Conservation (phyloP, 306 rosid genomes). For the Dryas drummondii region DNA sequence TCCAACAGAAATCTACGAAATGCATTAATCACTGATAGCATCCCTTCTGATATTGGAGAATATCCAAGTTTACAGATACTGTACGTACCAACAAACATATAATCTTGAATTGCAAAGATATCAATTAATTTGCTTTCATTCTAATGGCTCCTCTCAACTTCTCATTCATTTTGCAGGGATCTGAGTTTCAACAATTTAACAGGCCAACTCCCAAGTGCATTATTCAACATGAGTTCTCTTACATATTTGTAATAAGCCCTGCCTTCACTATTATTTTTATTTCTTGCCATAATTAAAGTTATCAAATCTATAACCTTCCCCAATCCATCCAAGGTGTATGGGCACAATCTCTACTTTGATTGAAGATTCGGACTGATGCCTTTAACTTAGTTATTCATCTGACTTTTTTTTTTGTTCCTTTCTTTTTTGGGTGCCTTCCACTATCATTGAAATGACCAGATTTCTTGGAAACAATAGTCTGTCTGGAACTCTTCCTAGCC, state of each 20-base stretch:
- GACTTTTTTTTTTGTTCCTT: neutral
- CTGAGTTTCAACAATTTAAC: conserved; percentile 33
- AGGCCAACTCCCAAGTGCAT: conserved; percentile 28
- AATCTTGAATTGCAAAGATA: neutral
- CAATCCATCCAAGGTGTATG: neutral
- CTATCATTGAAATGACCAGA: conserved; percentile 9
- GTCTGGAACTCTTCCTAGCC: conserved; percentile 28
- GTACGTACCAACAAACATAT: conserved; percentile 6
- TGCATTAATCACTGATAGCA: conserved; percentile 24
- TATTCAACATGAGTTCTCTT: conserved; percentile 24
- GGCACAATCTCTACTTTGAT: too few relatives aligned
- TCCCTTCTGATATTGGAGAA: conserved; percentile 30
- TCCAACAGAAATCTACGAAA: conserved; percentile 27
- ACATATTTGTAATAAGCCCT: conserved; percentile 16
- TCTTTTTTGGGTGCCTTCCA: neutral
- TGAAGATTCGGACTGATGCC: too few relatives aligned
- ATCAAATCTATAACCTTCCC: neutral
- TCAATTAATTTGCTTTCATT: neutral
- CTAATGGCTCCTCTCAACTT: neutral
- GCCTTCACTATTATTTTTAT: neutral
- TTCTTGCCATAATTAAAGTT: neutral
- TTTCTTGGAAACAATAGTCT: conserved; percentile 42
- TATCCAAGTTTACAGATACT: conserved; percentile 2
- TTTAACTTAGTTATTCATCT: neutral
- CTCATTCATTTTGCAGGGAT: conserved; percentile 19